Conservation (phyloP, 2,329 filamentous ascomycete species). For the Paecilomyces dactylethromorphus region DNA sequence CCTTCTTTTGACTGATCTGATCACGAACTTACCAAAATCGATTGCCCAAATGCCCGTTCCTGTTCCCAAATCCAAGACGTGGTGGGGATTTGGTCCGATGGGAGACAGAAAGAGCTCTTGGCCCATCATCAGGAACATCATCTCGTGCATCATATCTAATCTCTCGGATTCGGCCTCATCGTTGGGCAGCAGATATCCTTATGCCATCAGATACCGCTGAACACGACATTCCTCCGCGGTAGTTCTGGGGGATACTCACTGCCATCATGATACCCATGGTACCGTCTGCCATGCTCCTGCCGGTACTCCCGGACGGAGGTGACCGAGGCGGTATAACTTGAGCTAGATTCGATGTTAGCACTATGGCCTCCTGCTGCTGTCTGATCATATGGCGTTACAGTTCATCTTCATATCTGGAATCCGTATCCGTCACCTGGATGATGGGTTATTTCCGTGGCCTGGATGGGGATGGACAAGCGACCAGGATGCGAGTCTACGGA, state of each 20-base stretch:
- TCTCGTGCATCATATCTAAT: slow-evolving; percentile 9
- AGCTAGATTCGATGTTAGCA: background rate
- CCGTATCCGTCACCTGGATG: background rate
- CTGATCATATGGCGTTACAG: background rate
- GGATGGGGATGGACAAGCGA: background rate
- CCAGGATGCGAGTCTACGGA: background rate
- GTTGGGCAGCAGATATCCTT: slow-evolving; percentile 9
- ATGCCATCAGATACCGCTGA: slow-evolving; percentile 1
- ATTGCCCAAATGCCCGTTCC: background rate
- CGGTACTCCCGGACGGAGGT: background rate
- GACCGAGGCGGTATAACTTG: background rate
- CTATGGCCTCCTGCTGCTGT: background rate
- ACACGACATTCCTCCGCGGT: background rate
- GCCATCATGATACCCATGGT: slow-evolving; percentile 5
- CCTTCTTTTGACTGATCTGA: background rate
- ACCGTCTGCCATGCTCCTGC: slow-evolving; percentile 16
- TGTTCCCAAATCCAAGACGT: background rate
- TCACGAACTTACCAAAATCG: background rate
- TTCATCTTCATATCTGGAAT: background rate
- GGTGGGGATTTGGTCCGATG: background rate
- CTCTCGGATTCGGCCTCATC: slow-evolving; percentile 8
- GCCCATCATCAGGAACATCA: background rate
- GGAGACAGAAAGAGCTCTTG: background rate
- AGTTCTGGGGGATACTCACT: background rate
- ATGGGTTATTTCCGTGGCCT: background rate